Conservation (phyloP, 768 basidiomycete species). For the Steccherinum ochraceum region DNA sequence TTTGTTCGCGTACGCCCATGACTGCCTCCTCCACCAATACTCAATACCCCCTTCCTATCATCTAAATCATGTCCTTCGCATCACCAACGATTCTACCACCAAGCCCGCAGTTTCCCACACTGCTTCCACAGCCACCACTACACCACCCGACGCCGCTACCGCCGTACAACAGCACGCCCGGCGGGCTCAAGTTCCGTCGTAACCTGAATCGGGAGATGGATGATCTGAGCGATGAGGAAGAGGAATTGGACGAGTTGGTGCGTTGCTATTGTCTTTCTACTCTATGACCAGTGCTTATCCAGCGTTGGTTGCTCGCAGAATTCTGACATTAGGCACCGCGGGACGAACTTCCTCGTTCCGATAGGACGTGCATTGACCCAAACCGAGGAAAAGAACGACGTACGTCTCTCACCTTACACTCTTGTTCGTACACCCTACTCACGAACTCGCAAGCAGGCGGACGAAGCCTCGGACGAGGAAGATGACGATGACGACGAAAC, state of each 20-base stretch:
- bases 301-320: slow-evolving; percentile 47
- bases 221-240: slow-evolving; percentile 80
- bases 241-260: slow-evolving; percentile 72
- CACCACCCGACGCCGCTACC: slow-evolving; percentile 59
- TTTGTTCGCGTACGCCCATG: too few relatives aligned
- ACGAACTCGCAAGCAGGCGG: slow-evolving; percentile 9
- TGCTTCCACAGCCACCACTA: slow-evolving; percentile 61
- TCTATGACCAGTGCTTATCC: background rate
- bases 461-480: slow-evolving; percentile 33
- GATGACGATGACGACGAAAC: slow-evolving; percentile 44
- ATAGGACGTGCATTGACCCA: slow-evolving; percentile 70
- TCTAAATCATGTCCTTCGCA: slow-evolving; percentile 46
- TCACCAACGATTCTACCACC: slow-evolving; percentile 73
- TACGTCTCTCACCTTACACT: slow-evolving; percentile 23
- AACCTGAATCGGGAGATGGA: slow-evolving; percentile 75
- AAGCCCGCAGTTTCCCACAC: slow-evolving; percentile 52
- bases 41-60: too few relatives aligned
- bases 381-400: slow-evolving; percentile 83
- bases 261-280: slow-evolving; percentile 17
- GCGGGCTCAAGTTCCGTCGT: slow-evolving; percentile 54
- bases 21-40: too few relatives aligned
- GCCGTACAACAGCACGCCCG: slow-evolving; percentile 39
- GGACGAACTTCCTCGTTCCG: slow-evolving; percentile 62
- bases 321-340: slow-evolving; percentile 54
- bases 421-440: background rate